Conservation (phyloP, 2,329 filamentous ascomycete genomes). For the Ophiocordyceps polyrhachis-furcata region DNA sequence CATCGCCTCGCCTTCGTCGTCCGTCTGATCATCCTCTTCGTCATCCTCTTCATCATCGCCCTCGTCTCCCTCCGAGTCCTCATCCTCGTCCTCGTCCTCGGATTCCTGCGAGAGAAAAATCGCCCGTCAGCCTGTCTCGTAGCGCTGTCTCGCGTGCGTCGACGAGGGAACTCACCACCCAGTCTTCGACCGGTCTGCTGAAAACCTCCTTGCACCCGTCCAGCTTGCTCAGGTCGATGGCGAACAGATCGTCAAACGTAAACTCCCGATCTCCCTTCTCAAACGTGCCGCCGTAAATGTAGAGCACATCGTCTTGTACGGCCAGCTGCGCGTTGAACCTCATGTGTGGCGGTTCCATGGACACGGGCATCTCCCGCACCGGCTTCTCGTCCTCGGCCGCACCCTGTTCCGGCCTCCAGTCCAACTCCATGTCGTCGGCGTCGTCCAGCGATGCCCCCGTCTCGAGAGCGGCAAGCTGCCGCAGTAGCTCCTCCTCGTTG, state of each 20-base stretch:
- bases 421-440: slow-evolving; percentile 28
- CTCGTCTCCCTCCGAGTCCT: slow-evolving; percentile 38
- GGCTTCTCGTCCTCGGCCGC: slow-evolving; percentile 37
- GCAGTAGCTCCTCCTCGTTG: slow-evolving; percentile 76
- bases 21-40: slow-evolving; percentile 31
- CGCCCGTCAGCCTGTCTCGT: slow-evolving; percentile 3
- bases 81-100: slow-evolving; percentile 38
- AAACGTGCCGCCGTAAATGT: slow-evolving; percentile 87
- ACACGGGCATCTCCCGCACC: slow-evolving; percentile 43
- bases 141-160: not conserved
- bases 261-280: slow-evolving; percentile 91
- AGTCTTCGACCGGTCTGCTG: slow-evolving; percentile 65
- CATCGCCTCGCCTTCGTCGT: slow-evolving; percentile 27
- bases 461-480: slow-evolving; percentile 72
- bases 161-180: slow-evolving; percentile 38
- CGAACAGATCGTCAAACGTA: slow-evolving; percentile 89
- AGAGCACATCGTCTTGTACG: slow-evolving; percentile 81
- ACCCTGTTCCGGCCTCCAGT: slow-evolving; percentile 27
- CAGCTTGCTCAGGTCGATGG: slow-evolving; percentile 83
- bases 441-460: slow-evolving; percentile 47
- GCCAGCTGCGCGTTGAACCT: slow-evolving; percentile 83
- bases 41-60: slow-evolving; percentile 36
- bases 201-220: slow-evolving; percentile 90
- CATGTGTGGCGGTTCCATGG: slow-evolving; percentile 70
- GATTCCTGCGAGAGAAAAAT: slow-evolving; percentile 25